Conservation (phyloP, 805 yeast genomes). For the Clavispora vitiphila region DNA sequence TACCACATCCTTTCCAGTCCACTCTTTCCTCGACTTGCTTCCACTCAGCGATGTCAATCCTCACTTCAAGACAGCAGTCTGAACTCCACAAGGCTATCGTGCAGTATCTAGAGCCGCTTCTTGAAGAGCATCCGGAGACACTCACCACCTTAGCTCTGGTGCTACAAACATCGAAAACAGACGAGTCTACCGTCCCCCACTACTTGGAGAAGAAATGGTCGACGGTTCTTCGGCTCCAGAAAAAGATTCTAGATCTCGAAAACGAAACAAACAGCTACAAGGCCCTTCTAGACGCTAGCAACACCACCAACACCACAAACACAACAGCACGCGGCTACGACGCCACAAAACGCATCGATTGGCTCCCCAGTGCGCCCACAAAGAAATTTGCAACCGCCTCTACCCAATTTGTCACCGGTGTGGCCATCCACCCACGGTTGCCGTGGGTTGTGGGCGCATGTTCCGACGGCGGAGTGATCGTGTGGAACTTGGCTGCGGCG, state of each 20-base stretch:
- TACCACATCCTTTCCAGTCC: neutral
- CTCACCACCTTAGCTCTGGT: conserved; percentile 2
- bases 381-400: conserved; percentile 47
- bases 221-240: conserved; percentile 75
- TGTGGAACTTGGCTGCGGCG: conserved; percentile 65
- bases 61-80: conserved; percentile 38
- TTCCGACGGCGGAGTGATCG: conserved; percentile 63
- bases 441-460: conserved; percentile 63
- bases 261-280: conserved; percentile 46
- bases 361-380: conserved; percentile 57
- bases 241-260: conserved; percentile 67
- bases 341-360: conserved; percentile 33
- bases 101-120: conserved; percentile 41
- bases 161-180: conserved; percentile 9
- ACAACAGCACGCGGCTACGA: neutral
- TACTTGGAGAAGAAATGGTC: conserved; percentile 80
- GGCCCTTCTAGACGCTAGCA: conserved; percentile 35
- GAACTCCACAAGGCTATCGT: conserved; percentile 46
- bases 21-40: neutral
- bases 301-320: conserved; percentile 10
- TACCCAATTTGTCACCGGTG: conserved; percentile 52
- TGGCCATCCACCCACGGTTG: conserved; percentile 70
- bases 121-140: conserved; percentile 12
- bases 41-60: conserved; percentile 15
- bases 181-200: conserved; percentile 29